A percentile compares a stretch with the other conserved stretches of the same genome.
Evolutionary conservation across 192 early-diverging fungal species (phyloP).

Genomic region (Backusella luteola): DNA sequence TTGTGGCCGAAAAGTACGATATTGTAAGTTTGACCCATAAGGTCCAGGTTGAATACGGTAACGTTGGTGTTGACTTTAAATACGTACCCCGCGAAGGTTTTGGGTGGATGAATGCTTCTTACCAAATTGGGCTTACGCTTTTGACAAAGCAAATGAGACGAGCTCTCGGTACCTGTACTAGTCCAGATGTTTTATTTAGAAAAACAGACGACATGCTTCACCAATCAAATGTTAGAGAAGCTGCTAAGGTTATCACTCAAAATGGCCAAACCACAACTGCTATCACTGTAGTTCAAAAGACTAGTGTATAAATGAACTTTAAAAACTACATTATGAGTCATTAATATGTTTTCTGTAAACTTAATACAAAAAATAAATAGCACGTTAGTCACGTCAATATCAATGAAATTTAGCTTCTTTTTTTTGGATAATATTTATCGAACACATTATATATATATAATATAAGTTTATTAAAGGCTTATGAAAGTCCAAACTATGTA

Average conservation of each 20-base stretch:
- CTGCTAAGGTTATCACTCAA: slow-evolving; percentile 17
- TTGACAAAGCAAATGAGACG: slow-evolving; percentile 70
- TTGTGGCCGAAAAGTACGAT: slow-evolving; percentile 97
- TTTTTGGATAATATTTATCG: too few relatives aligned
- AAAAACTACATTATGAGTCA: too few relatives aligned
- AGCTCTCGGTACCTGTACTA: slow-evolving; percentile 59
- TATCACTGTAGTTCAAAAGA: slow-evolving; percentile 15
- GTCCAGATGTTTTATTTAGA: slow-evolving; percentile 32
- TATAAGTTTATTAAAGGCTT: too few relatives aligned
- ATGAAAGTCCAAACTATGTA: too few relatives aligned
- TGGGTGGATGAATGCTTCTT: slow-evolving; percentile 98
- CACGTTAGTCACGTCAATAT: not conserved
- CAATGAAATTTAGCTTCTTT: too few relatives aligned
- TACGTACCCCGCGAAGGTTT: slow-evolving; percentile 94
- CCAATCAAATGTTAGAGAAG: slow-evolving; percentile 10
- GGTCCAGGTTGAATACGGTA: slow-evolving; percentile 94
- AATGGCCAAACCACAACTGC: slow-evolving; percentile 25
- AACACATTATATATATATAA: too few relatives aligned
- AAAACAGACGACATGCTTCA: slow-evolving; percentile 1
- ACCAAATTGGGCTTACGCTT: slow-evolving; percentile 81
- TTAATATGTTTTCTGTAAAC: not conserved
- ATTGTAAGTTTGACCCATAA: slow-evolving; percentile 88
- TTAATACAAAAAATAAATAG: not conserved
- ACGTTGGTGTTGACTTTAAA: slow-evolving; percentile 92
- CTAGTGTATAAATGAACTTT: not conserved